Evolutionary conservation across 148 eudicot species (phyloP), one percentile per base, ranked within the genome.

Genomic region (Fallopia convolvulus): DNA sequence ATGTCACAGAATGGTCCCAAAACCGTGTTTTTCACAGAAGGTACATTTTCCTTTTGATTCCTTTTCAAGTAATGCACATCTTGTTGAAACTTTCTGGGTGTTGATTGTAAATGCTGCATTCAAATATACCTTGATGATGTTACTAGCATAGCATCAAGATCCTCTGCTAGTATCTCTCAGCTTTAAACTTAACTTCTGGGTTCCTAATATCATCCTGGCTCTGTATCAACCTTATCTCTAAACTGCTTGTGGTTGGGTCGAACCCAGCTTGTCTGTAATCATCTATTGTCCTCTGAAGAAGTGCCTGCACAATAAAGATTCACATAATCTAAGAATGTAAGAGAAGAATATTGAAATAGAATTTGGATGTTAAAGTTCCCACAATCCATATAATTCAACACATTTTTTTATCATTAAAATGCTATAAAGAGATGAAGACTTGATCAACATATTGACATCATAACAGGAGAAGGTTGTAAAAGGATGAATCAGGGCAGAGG

Each of bases 151-250:
- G 72, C 44, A 33, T 66, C 42, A 66, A 2, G 44, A 15, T 46
- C 76, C 56, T 74, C 20, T 76, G 79, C 52, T 44, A 79, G 82
- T 88, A 94, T 81, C 75, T 84, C 84, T 87, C 84, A 26, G 95
- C 90, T 71, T 74, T 86, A 83, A 79, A 89, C 75, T 83, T 90
- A 80, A 94, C 83, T 78, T 92, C 81, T 15, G 98, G 95, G 77
- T 89, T 83, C 80, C 93, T 89, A 75, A 94, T 90, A 70, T 87
- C 95, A 41, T 89, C 98, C 77, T 85, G 97, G 84, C 93, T 92
- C 78, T 94, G 98, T 72, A 90, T 86, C 82, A 94, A 80, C 75
- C 98, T 91, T 78, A 94, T 90, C 83, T 94, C 98, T 80, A 94
- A 88, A 83, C 98, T 94, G 87, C 95, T 94, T 12, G 93, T 85